Evolutionary conservation across 2,329 filamentous ascomycete genomes (phyloP).

Genomic region (Botrytis sinoallii): DNA sequence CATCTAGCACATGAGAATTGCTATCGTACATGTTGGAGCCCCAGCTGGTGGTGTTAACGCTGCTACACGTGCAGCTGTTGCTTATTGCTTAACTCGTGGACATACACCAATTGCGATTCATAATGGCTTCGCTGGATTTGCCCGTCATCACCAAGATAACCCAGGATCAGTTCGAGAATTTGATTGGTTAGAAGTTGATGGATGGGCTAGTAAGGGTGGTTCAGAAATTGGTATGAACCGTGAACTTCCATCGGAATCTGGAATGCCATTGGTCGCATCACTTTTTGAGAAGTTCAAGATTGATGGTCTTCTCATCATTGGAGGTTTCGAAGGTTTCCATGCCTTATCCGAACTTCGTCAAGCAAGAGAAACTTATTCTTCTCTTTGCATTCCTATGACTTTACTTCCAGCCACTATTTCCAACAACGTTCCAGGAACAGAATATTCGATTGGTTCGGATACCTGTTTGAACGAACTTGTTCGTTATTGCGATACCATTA

Average conservation of each 20-base stretch:
- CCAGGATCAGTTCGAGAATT: constrained; percentile 84
- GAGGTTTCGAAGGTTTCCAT: constrained; percentile 96
- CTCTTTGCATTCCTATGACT: constrained; percentile 88
- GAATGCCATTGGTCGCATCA: constrained; percentile 76
- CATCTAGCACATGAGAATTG: constrained; percentile 77
- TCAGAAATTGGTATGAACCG: constrained; percentile 98
- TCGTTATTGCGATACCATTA: constrained; percentile 94
- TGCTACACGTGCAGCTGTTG: constrained; percentile 86
- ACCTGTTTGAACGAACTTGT: constrained; percentile 95
- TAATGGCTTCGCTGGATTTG: constrained; percentile 93
- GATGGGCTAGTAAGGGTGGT: constrained; percentile 93
- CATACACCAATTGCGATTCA: constrained; percentile 91
- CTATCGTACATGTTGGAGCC: constrained; percentile 94
- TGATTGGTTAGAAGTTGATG: constrained; percentile 89
- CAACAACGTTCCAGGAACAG: constrained; percentile 96
- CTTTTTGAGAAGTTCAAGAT: constrained; percentile 85
- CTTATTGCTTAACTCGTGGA: constrained; percentile 88
- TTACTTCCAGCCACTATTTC: constrained; percentile 95
- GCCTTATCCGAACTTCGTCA: constrained; percentile 83
- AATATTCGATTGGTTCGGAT: constrained; percentile 95
- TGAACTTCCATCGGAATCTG: constrained; percentile 79
- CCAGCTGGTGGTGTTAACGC: constrained; percentile 98
- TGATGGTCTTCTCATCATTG: constrained; percentile 86
- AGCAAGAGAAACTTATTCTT: constrained; percentile 72
- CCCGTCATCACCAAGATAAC: constrained; percentile 81